phyloP scores from a whole-genome alignment of 352 stramenopile genomes.

The Phytopythium mirpurense region DNA sequence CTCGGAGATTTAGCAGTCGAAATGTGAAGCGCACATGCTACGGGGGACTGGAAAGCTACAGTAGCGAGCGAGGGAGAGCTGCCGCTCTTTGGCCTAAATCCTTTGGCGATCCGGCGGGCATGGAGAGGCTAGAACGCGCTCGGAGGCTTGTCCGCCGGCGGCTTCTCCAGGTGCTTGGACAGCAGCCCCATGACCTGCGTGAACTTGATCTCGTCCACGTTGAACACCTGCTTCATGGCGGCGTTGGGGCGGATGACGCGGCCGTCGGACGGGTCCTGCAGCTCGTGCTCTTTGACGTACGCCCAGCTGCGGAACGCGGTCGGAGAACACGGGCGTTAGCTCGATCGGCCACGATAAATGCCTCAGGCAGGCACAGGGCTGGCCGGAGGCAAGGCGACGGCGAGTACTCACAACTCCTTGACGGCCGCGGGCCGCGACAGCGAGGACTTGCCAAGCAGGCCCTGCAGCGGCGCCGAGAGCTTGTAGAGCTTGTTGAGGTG shows the following conservation, averaged over 20 bases:
- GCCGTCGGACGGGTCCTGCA: conserved; percentile 65
- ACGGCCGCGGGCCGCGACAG: conserved; percentile 59
- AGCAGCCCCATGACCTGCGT: conserved; percentile 69
- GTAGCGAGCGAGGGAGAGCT: neutral
- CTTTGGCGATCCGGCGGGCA: no score
- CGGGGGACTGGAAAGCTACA: neutral
- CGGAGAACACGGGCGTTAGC: neutral
- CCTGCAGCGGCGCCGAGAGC: conserved; percentile 51
- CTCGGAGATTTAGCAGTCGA: conserved; percentile 42
- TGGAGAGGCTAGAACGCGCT: no score
- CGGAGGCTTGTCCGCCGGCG: conserved; percentile 2
- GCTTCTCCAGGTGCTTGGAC: conserved; percentile 63
- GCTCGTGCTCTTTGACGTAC: conserved; percentile 73
- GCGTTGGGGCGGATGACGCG: conserved; percentile 66
- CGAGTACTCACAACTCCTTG: conserved; percentile 83
- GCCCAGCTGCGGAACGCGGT: conserved; percentile 31
- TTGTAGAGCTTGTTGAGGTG: conserved; percentile 40
- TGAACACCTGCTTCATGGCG: conserved; percentile 61
- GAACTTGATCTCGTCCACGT: conserved; percentile 64
- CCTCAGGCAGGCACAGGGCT: no score
- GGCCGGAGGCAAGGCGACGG: no score
- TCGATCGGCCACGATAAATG: no score
- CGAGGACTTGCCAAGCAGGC: conserved; percentile 59
- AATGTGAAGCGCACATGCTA: neutral
- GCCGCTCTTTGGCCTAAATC: neutral